phyloP scores from a whole-genome alignment of 148 eudicot species.

The Dysphania ambrosioides region DNA sequence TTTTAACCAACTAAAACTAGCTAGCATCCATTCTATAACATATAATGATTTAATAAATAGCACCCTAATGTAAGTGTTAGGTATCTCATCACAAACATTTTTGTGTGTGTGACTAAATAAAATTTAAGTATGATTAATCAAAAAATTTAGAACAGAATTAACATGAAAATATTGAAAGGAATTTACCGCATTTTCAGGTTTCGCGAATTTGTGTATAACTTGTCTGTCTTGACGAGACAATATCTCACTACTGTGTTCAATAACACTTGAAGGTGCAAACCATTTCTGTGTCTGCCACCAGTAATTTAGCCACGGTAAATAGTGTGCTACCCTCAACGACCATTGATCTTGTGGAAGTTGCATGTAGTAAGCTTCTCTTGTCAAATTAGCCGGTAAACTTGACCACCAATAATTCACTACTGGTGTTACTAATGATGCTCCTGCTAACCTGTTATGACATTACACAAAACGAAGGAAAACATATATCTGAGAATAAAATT shows the following conservation, averaged over 20 bases:
- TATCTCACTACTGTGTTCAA: constrained; percentile 26
- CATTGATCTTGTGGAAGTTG: constrained; percentile 56
- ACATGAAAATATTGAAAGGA: no score
- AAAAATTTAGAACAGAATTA: neutral
- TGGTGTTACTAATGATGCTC: constrained; percentile 59
- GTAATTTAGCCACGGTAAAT: constrained; percentile 56
- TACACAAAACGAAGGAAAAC: no score
- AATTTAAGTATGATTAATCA: neutral
- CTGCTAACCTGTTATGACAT: constrained; percentile 43
- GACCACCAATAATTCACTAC: constrained; percentile 74
- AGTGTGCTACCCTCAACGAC: constrained; percentile 55
- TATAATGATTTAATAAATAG: no score
- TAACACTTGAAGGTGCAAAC: constrained; percentile 46
- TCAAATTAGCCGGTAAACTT: constrained; percentile 46
- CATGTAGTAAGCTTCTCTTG: constrained; percentile 49
- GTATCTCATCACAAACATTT: no score
- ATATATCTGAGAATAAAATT: no score
- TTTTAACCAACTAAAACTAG: no score
- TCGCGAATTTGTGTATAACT: constrained; percentile 16
- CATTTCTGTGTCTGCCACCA: constrained; percentile 82
- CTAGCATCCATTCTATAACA: no score
- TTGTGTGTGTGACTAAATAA: no score
- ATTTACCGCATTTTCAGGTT: constrained; percentile 14
- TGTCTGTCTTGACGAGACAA: constrained; percentile 43
- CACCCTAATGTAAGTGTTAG: no score